These are phyloP conservation scores for Knufia fluminis DNA, from an alignment of 2,329 filamentous ascomycete genomes.

Conservation along the genomic window DNA sequence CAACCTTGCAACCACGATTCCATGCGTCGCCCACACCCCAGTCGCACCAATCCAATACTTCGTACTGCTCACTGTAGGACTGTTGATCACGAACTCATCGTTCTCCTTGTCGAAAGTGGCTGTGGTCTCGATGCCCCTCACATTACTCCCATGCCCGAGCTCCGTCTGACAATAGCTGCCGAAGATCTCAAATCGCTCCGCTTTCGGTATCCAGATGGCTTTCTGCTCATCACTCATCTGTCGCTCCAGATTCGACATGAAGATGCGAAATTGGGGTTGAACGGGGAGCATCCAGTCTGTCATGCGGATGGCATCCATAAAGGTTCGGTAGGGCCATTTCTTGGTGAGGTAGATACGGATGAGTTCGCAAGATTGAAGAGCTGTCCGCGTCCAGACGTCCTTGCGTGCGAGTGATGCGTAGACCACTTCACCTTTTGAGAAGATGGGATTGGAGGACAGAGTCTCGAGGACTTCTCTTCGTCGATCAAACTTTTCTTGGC, in stretches of 20 bases:
- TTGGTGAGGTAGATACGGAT: constrained; percentile 19
- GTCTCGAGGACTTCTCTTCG: constrained; percentile 17
- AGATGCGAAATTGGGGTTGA: constrained; percentile 21
- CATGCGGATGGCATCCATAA: constrained; percentile 20
- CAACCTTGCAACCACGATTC: constrained; percentile 26
- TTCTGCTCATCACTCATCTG: constrained; percentile 24
- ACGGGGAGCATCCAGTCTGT: constrained; percentile 22
- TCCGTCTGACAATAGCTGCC: constrained; percentile 28
- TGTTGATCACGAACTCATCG: constrained; percentile 27
- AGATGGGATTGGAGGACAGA: constrained; percentile 19
- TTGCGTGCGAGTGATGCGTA: constrained; percentile 20
- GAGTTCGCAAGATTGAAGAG: constrained; percentile 19
- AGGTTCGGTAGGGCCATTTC: constrained; percentile 20
- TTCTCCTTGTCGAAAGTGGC: constrained; percentile 25
- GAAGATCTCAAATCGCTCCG: constrained; percentile 23
- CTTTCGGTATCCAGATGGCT: constrained; percentile 22
- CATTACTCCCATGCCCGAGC: constrained; percentile 27
- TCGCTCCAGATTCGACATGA: constrained; percentile 22
- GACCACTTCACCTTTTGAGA: constrained; percentile 18
- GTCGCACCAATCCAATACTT: constrained; percentile 28
- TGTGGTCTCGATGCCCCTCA: constrained; percentile 27
- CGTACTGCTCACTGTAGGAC: constrained; percentile 24
- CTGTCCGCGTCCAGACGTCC: constrained; percentile 20
- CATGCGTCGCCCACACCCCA: constrained; percentile 25
- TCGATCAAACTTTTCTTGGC: constrained; percentile 19